Evolutionary conservation across 768 basidiomycete species (phyloP), one percentile per base, ranked within the genome.

Genomic region (Tulasnella sp.): DNA sequence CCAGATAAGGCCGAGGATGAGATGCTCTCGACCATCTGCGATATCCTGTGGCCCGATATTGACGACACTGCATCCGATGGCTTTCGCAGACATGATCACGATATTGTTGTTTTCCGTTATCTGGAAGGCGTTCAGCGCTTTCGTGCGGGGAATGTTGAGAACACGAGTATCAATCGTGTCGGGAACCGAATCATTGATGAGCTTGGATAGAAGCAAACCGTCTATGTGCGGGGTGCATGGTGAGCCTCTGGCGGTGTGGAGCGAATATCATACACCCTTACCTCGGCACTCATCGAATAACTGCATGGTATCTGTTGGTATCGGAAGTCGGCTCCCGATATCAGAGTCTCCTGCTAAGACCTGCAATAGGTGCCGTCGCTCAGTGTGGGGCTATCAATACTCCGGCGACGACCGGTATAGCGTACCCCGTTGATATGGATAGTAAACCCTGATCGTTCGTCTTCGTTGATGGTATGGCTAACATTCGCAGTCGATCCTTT

Each of bases 61-160:
- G 70, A 99, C 94, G 53, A 97, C 92, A 2, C 90, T 94, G 67
- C 96, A 96, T 35, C 96, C 94, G 62, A 99, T 98, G 68, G 86
- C 93, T 72, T 97, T 97, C 35, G 94, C 83, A 23, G 96, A 98
- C 11, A 89, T 86, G 71, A 99, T 96, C 66, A 98, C 94, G 66
- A 99, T 96, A 71, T 98, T 99, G 77, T 99, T 98, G 75, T 98
- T 98, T 69, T 99, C 96, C 0, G 96, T 98, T 65, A 97, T 97
- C 66, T 99, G 92, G 80, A 99, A 99, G 0, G 90, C 89, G 67
- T 99, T 99, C 45, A 99, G 77, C 0, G 86, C 80, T 71, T 91
- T 94, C 2, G 77, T 63, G 2, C 76, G 76, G 0, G 92, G 80
- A 69, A 86, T 94, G 76, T 99, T 98, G 63, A 99, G 76, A 6